A percentile compares a stretch with the other conserved stretches of the same genome.
phyloP scores from a whole-genome alignment of 345 rosid genomes.

The Murraya koenigii region DNA sequence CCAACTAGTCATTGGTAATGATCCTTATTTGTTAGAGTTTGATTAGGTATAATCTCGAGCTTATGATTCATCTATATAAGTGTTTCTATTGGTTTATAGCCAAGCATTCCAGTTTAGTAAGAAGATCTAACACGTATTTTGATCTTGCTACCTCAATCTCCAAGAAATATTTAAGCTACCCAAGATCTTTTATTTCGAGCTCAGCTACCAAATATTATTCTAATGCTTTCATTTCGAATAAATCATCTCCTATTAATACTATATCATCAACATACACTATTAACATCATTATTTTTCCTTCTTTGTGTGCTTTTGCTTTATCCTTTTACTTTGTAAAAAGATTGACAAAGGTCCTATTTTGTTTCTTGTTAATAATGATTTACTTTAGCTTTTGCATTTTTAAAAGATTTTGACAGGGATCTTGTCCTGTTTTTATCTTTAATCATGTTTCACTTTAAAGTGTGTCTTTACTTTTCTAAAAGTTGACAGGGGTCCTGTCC shows the following conservation, averaged over 20 bases:
- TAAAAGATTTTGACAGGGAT: no score
- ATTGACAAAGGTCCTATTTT: no score
- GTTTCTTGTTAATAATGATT: no score
- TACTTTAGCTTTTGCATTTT: no score
- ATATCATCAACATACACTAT: constrained; percentile 3
- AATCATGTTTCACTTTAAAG: no score
- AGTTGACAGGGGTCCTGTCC: no score
- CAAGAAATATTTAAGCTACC: not conserved
- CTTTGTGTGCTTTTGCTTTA: no score
- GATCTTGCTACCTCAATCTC: not conserved
- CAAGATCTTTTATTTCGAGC: not conserved
- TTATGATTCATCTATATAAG: no score
- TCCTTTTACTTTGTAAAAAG: no score
- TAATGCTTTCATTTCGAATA: not conserved
- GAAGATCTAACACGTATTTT: not conserved
- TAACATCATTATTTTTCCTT: not conserved
- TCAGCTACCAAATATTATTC: not conserved
- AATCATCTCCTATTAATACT: not conserved
- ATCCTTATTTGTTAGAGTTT: not conserved
- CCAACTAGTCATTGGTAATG: not conserved
- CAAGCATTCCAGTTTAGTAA: not conserved
- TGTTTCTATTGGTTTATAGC: no score
- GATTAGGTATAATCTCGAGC: not conserved
- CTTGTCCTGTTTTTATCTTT: no score
- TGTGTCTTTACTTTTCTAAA: no score